Percentiles rank a stretch among this genome's conserved stretches.
phyloP scores from a whole-genome alignment of 2,329 filamentous ascomycete genomes.

The Claviceps fusiformis region DNA sequence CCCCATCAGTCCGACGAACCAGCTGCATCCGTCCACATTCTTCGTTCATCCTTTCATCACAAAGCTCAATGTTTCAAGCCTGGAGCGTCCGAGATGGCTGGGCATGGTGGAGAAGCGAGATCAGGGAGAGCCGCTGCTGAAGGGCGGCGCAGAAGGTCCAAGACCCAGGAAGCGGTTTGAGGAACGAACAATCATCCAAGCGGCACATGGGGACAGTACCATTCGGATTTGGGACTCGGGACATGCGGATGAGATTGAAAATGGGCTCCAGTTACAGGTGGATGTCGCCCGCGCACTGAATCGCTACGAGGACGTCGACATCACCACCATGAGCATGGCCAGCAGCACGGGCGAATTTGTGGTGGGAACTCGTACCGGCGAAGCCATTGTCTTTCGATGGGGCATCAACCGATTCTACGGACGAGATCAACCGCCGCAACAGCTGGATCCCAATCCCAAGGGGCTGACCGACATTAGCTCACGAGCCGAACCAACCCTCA shows the following conservation, averaged over 20 bases:
- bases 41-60: slow-evolving; percentile 85
- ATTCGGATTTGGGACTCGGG: slow-evolving; percentile 89
- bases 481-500: slow-evolving; percentile 57
- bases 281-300: slow-evolving; percentile 74
- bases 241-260: slow-evolving; percentile 87
- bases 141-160: slow-evolving; percentile 62
- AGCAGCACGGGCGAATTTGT: slow-evolving; percentile 73
- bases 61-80: slow-evolving; percentile 53
- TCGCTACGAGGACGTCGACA: slow-evolving; percentile 61
- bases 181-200: slow-evolving; percentile 69
- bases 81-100: slow-evolving; percentile 75
- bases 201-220: slow-evolving; percentile 80
- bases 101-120: slow-evolving; percentile 76
- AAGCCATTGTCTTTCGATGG: slow-evolving; percentile 79
- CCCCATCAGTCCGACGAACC: slow-evolving; percentile 82
- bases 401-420: slow-evolving; percentile 64
- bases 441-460: slow-evolving; percentile 47
- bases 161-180: slow-evolving; percentile 66
- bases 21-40: slow-evolving; percentile 74
- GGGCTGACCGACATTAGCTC: slow-evolving; percentile 60
- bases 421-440: slow-evolving; percentile 35
- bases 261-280: slow-evolving; percentile 65
- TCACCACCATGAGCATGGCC: slow-evolving; percentile 69
- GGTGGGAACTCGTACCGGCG: slow-evolving; percentile 69
- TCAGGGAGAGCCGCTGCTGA: slow-evolving; percentile 63